Base-by-base conservation (phyloP, 1,139 yeast species). In the Blastobotrys buckinghamii region DNA sequence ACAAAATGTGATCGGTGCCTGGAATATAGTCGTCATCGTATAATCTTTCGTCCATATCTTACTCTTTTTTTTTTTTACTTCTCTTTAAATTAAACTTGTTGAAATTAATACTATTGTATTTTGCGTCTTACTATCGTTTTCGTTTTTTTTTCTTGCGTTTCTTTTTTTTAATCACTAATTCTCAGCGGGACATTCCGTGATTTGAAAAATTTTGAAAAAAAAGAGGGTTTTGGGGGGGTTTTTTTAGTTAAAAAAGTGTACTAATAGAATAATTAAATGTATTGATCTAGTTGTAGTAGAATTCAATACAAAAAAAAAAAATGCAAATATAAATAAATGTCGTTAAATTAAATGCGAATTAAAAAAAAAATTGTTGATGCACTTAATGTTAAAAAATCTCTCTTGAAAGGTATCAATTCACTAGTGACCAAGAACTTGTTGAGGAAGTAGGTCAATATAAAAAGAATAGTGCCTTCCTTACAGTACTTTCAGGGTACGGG, bases 1-100 rank as follows among this genome's bases (percentile, higher is more conserved):
- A 54, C 17, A 45, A 32, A 26, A 53, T 46, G 41, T 51, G 49
- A 33, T 53, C 56, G 4, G 56, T 53, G 4, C 56, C 56, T 8
- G 56, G 56, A 27, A 53, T 47, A 30, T 48, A 52, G 36, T 52
- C 51, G 27, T 44, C 51, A 41, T 48, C 48, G 42, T 46, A 44
- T 24, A 44, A 8, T 12, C 26, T 24, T 27, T 40, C 24, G 42
- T 39, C 42, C 42, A 20, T 39, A 22, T 24, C 33, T 46, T 33
- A 35, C 12, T 29, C 32, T 29, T 29, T 3, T 29, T 29, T 12
- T 29, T 43, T 39, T 35, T 39, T 35, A 6, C 32, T 29, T 29
- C 17, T 42, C 39, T 20, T 33, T 22, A 39, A 15, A 19, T 27
- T 41, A 17, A 19, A 35, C 35, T 30, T 33, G 17, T 8, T 8